Evolutionary conservation across 2,329 filamentous ascomycete genomes (phyloP).

Genomic region (Didymella glomerata): DNA sequence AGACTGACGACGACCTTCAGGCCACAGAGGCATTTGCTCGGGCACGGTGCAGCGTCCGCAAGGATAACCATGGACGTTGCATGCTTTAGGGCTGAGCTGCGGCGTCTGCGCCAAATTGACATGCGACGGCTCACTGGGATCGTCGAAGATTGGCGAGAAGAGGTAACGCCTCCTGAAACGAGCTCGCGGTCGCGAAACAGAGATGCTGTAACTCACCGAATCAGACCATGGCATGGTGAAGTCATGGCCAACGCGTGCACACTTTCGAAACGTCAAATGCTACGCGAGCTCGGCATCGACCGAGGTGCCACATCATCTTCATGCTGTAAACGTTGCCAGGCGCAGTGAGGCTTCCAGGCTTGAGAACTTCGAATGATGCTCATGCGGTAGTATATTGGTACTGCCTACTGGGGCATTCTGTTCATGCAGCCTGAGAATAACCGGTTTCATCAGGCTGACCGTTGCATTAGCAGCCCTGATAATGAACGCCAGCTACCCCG

Average conservation of each 20-base stretch:
- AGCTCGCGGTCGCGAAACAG: slow-evolving; percentile 35
- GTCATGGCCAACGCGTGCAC: slow-evolving; percentile 17
- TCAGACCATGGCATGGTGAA: slow-evolving; percentile 6
- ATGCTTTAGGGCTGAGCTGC: slow-evolving; percentile 26
- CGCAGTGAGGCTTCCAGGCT: slow-evolving; percentile 16
- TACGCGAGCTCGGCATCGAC: slow-evolving; percentile 23
- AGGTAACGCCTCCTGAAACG: slow-evolving; percentile 31
- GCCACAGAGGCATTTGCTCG: slow-evolving; percentile 10
- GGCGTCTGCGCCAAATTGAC: slow-evolving; percentile 18
- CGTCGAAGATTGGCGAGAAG: slow-evolving; percentile 32
- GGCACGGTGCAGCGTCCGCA: slow-evolving; percentile 13
- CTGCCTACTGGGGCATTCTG: slow-evolving; percentile 1
- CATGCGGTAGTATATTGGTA: slow-evolving; percentile 12
- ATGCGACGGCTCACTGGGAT: slow-evolving; percentile 27
- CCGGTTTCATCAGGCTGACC: slow-evolving; percentile 1
- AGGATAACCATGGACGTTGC: slow-evolving; percentile 14
- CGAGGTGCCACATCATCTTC: slow-evolving; percentile 27
- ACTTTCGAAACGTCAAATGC: slow-evolving; percentile 32
- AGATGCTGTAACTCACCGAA: slow-evolving; percentile 25
- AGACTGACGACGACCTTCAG: slow-evolving; percentile 21
- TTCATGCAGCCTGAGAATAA: slow-evolving; percentile 9
- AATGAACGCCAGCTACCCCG: slow-evolving; percentile 18
- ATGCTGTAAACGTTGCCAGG: slow-evolving; percentile 8
- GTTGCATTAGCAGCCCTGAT: slow-evolving; percentile 6
- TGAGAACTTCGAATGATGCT: slow-evolving; percentile 1